Evolutionary conservation across 768 basidiomycete species (phyloP), one percentile per base, ranked within the genome.

Genomic region (Suillus clintonianus): DNA sequence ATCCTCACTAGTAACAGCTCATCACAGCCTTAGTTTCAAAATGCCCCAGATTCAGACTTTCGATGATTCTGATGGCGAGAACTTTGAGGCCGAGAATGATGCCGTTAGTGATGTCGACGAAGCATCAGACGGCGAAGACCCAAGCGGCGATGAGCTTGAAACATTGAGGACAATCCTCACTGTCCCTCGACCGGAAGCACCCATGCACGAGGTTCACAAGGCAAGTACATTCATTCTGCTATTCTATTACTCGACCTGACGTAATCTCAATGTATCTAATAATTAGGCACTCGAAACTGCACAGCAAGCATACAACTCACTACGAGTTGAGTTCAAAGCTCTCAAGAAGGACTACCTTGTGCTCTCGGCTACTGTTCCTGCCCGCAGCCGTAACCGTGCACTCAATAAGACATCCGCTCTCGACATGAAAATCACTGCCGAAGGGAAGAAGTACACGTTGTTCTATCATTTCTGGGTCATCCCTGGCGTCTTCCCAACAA

Each of bases 381-480:
- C 54, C 24, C 15, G 54, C 32, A 56, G 37, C 19, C 7, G 54
- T 4, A 56, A 32, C 30, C 11, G 30, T 10, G 13, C 37, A 36
- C 54, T 56, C 30, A 56, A 56, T 8, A 56, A 56, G 54, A 32
- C 54, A 17, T 27, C 30, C 10, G 4, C 4, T 4, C 54, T 56
- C 24, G 30, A 56, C n/a, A 10, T 30, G 30, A 56, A 36, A 32
- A 56, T 56, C 15, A 17, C 32, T 17, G n/a, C 30, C 4, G 54
- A 22, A 56, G 54, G 30, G 37, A 56, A 56, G 54, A 56, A 32
- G 30, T 56, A 56, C 32, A 34, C 30, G 6, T 32, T 56, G 30
- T 36, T 56, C 54, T 56, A 56, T 7, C 22, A 56, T 32, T 56
- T 56, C 54, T 56, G 54, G 30, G 54, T 56, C 30, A 27, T 34